Percentiles rank a stretch among this genome's conserved stretches.
Conservation (phyloP, 1,139 yeast genomes). For the Taphrina populina region DNA sequence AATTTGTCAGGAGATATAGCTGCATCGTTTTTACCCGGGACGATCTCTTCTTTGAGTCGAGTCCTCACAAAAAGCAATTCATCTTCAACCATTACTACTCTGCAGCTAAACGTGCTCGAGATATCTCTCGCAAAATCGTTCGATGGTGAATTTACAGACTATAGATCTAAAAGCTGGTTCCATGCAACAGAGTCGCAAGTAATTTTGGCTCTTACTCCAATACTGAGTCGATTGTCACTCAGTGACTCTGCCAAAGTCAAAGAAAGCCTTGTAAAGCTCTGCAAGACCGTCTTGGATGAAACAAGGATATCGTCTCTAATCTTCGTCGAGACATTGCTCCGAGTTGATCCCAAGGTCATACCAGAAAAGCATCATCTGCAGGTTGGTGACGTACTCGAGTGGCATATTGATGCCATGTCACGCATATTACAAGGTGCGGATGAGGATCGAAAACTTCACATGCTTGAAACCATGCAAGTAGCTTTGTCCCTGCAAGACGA, state of each 20-base stretch:
- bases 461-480: slow-evolving; percentile 5
- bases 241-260: slow-evolving; percentile 4
- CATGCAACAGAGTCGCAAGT: slow-evolving; percentile 20
- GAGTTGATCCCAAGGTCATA: not conserved
- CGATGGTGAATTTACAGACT: slow-evolving; percentile 1
- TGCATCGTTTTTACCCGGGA: slow-evolving; percentile 27
- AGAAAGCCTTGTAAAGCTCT: not conserved
- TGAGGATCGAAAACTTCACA: slow-evolving; percentile 14
- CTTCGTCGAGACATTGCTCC: slow-evolving; percentile 24
- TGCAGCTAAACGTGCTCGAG: not conserved
- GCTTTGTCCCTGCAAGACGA: not conserved
- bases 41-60: slow-evolving; percentile 10
- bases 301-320: not conserved
- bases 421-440: slow-evolving; percentile 13
- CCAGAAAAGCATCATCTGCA: not conserved
- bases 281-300: not conserved
- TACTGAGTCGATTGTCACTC: slow-evolving; percentile 1
- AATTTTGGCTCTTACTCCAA: slow-evolving; percentile 19
- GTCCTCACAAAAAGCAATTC: slow-evolving; percentile 4
- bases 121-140: not conserved
- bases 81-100: not conserved
- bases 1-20: slow-evolving; percentile 11
- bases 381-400: slow-evolving; percentile 1
- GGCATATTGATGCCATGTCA: slow-evolving; percentile 4
- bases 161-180: slow-evolving; percentile 15